phyloP scores from a whole-genome alignment of 1,284 basidiomycete species.

The Boletus sp. region DNA sequence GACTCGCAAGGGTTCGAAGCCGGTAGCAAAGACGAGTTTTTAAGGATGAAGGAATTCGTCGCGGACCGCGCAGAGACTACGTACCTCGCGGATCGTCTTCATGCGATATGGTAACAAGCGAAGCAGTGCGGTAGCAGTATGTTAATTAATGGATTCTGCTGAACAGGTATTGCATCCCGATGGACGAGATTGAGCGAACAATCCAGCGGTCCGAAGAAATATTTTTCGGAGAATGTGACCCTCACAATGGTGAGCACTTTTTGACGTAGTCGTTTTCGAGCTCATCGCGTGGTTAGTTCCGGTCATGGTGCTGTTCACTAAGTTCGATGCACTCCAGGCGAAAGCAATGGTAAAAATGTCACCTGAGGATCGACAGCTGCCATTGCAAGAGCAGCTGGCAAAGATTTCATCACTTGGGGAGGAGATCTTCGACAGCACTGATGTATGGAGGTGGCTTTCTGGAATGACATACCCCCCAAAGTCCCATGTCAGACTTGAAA shows the following conservation, averaged over 20 bases:
- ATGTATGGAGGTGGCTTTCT: background rate
- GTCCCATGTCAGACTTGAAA: background rate
- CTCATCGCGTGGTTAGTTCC: no score
- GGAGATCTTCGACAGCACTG: background rate
- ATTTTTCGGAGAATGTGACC: no score
- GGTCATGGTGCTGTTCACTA: background rate
- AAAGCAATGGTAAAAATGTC: background rate
- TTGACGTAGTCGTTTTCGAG: no score
- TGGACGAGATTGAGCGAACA: no score
- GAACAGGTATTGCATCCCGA: no score
- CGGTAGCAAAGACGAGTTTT: no score
- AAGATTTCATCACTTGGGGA: background rate
- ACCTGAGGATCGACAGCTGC: background rate
- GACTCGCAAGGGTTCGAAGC: no score
- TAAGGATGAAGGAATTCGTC: no score
- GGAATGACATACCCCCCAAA: background rate
- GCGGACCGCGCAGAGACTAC: background rate
- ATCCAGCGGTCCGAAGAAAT: no score
- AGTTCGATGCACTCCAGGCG: background rate
- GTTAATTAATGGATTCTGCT: background rate
- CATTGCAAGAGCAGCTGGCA: background rate
- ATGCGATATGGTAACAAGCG: background rate
- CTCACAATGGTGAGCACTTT: no score
- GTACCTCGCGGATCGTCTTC: background rate
- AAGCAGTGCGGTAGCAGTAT: no score